Evolutionary conservation across 495 filamentous ascomycete species (phyloP).

Genomic region (Bathelium albidoporum): DNA sequence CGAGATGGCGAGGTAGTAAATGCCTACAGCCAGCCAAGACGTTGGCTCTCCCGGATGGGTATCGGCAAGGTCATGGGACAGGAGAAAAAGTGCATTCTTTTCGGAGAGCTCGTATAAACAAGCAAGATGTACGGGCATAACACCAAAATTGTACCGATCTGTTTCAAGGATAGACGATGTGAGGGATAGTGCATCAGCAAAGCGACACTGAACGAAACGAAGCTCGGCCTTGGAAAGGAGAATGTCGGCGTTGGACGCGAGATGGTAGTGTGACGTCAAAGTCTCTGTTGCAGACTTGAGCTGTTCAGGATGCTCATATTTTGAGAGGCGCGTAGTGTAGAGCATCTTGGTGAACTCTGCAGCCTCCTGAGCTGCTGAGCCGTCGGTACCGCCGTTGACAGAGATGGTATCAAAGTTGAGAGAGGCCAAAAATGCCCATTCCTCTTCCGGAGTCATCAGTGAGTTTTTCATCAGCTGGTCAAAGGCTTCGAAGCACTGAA

Average conservation of each 20-base stretch:
- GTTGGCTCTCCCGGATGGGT: slow-evolving; percentile 82
- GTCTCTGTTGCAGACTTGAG: slow-evolving; percentile 84
- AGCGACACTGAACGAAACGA: slow-evolving; percentile 89
- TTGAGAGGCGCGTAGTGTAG: slow-evolving; percentile 91
- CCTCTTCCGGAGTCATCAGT: slow-evolving; percentile 94
- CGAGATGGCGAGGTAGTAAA: slow-evolving; percentile 83
- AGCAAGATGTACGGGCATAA: slow-evolving; percentile 84
- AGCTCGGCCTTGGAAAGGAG: slow-evolving; percentile 86
- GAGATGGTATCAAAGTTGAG: slow-evolving; percentile 77
- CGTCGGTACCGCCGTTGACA: slow-evolving; percentile 40
- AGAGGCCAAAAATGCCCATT: slow-evolving; percentile 83
- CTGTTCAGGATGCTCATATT: slow-evolving; percentile 78
- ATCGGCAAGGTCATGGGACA: slow-evolving; percentile 91
- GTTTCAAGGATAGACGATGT: slow-evolving; percentile 70
- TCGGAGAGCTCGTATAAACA: slow-evolving; percentile 80
- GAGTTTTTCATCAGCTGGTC: slow-evolving; percentile 96
- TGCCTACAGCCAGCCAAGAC: slow-evolving; percentile 86
- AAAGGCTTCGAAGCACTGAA: slow-evolving; percentile 97
- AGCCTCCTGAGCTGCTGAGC: slow-evolving; percentile 62
- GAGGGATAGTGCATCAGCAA: slow-evolving; percentile 71
- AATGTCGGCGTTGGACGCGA: slow-evolving; percentile 79
- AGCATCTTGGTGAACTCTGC: slow-evolving; percentile 93
- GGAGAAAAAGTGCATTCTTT: slow-evolving; percentile 80
- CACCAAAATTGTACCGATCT: slow-evolving; percentile 78
- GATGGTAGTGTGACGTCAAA: slow-evolving; percentile 84